Percentiles rank a stretch among this genome's conserved stretches.
Conservation (phyloP, 1,284 basidiomycete genomes). For the Rhodotorula sp. region DNA sequence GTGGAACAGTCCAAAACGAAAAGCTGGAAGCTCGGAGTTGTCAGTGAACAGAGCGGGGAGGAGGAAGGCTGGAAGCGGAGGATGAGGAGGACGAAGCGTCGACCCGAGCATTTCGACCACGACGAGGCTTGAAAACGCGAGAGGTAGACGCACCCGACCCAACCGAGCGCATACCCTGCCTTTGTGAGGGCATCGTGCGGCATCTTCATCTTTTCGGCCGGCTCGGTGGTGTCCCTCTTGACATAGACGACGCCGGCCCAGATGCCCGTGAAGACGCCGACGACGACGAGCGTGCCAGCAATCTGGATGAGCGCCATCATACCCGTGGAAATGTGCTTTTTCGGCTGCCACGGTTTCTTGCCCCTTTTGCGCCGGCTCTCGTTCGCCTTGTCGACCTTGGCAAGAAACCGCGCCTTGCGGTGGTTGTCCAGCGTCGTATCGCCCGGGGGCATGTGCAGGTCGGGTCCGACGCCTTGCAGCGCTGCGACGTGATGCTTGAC, state of each 20-base stretch:
- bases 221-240: no score
- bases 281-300: neutral
- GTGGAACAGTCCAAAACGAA: neutral
- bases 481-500: neutral
- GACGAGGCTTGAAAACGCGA: no score
- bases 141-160: neutral
- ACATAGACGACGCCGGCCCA: neutral
- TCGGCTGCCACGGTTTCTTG: neutral
- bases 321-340: no score
- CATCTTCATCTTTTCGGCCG: neutral
- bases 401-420: no score
- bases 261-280: neutral
- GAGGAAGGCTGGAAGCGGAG: no score
- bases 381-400: neutral
- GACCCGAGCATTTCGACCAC: no score
- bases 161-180: neutral
- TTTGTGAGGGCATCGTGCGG: neutral
- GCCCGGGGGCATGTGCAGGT: neutral
- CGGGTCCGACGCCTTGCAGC: neutral
- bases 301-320: neutral
- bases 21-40: neutral
- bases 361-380: neutral
- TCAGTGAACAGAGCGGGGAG: no score
- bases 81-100: no score
- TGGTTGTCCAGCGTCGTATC: neutral